Conservation (phyloP, 2,329 filamentous ascomycete species). For the Alternaria panax region DNA sequence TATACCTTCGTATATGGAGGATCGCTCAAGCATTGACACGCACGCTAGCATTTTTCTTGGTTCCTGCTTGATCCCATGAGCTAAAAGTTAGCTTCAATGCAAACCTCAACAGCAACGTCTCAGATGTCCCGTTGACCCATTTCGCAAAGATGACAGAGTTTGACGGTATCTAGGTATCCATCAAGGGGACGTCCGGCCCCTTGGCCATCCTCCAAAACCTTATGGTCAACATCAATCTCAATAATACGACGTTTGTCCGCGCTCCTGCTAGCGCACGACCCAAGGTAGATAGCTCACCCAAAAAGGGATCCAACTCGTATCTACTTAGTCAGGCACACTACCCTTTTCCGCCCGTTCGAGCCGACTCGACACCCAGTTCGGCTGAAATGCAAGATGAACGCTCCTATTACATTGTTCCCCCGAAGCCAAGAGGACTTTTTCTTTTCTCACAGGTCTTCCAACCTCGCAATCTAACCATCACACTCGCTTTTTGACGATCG, state of each 20-base stretch:
- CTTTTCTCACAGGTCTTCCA: slow-evolving; percentile 29
- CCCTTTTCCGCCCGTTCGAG: slow-evolving; percentile 25
- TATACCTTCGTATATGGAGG: slow-evolving; percentile 7
- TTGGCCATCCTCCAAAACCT: slow-evolving; percentile 25
- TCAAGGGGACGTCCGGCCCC: slow-evolving; percentile 22
- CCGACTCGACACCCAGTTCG: slow-evolving; percentile 21
- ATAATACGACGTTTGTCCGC: slow-evolving; percentile 28
- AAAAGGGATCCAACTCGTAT: slow-evolving; percentile 28
- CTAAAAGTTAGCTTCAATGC: slow-evolving; percentile 23
- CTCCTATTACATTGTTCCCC: slow-evolving; percentile 30
- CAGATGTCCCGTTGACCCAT: slow-evolving; percentile 21
- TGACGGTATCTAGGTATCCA: slow-evolving; percentile 26
- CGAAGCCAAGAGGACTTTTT: slow-evolving; percentile 26
- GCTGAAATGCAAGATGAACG: slow-evolving; percentile 23
- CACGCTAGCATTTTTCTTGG: slow-evolving; percentile 30
- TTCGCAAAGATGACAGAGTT: slow-evolving; percentile 28
- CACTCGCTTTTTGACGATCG: slow-evolving; percentile 30
- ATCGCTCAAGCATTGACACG: slow-evolving; percentile 27
- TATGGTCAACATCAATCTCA: slow-evolving; percentile 19
- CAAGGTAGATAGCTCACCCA: slow-evolving; percentile 28
- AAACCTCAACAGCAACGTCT: slow-evolving; percentile 25
- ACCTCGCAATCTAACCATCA: slow-evolving; percentile 32
- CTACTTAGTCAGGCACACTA: slow-evolving; percentile 29
- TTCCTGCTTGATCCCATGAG: slow-evolving; percentile 23
- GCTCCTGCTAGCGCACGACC: slow-evolving; percentile 26